Base-by-base conservation (phyloP, 148 eudicot species). In the Chenopodium formosanum region DNA sequence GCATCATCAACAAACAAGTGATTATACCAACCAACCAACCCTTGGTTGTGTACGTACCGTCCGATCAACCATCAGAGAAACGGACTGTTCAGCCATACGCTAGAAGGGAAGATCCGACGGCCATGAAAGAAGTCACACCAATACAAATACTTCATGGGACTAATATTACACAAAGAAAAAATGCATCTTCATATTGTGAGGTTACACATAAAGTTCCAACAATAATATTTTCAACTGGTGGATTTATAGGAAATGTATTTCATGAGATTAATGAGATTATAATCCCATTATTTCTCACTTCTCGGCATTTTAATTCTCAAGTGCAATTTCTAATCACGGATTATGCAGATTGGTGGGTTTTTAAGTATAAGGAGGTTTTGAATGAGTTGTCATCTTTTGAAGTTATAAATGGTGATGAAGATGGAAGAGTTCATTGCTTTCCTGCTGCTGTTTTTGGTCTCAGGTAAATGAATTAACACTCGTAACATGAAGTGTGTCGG, bases 271-370 rank as follows among this genome's bases (percentile, higher is more conserved):
- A 86, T 37, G 93, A 92, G 19, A 62, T 88, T 27, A 83, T 89
- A 58, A 88, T 92, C 77, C 95, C 95, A 22, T 78, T 92, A 63
- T 92, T 79, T 76, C 70, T 91, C 80, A 92, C 95, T 0, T 65
- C 87, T 29, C 82, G 77, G 20, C 87, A 86, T 53, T 88, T 92
- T 65, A 52, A 84, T 7, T 82, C 87, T 4, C 74, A 70, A 23
- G 83, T 90, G 8, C 67, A 71, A 23, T 87, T 92, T 48, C 53
- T 92, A 0, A 27, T 89, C 64, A 78, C 84, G 1, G 90, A 92
- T 75, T 87, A 86, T 85, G 70, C 48, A 56, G 73, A 79, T 58
- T 64, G 74, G 50, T 87, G 90, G 76, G 69, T 87, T 0, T 40
- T 4, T 0, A 91, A 86, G 79, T 92, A 88, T 17, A 27, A 64